phyloP scores from a whole-genome alignment of 192 early-diverging fungal genomes.

The Coemansia sp. region DNA sequence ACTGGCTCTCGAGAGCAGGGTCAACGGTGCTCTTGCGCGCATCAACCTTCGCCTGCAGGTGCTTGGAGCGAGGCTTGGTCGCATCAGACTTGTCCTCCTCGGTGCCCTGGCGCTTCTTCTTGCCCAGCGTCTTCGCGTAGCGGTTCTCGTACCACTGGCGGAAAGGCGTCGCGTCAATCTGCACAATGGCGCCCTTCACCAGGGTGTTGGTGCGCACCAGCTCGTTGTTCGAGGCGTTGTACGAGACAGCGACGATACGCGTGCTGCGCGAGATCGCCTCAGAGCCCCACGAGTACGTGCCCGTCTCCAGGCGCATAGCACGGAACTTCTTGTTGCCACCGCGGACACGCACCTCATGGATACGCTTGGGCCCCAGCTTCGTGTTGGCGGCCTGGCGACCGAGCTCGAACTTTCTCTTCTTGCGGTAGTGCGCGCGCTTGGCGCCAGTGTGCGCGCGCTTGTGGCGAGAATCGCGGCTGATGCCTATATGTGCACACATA shows the following conservation, averaged over 20 bases:
- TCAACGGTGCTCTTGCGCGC: slow-evolving; percentile 86
- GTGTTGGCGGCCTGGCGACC: slow-evolving; percentile 98
- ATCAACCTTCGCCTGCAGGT: slow-evolving; percentile 82
- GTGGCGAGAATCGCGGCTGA: slow-evolving; percentile 98
- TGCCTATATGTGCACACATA: slow-evolving; percentile 60
- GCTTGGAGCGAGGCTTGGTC: slow-evolving; percentile 84
- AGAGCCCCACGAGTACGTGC: slow-evolving; percentile 98
- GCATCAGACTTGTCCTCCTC: slow-evolving; percentile 59
- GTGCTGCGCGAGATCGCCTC: slow-evolving; percentile 93
- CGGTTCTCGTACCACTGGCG: slow-evolving; percentile 99
- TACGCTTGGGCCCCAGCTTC: slow-evolving; percentile 94
- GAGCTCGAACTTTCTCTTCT: slow-evolving; percentile 99
- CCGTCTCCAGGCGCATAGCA: slow-evolving; percentile 92
- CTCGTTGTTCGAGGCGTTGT: slow-evolving; percentile 99
- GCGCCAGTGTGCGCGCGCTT: slow-evolving; percentile 97
- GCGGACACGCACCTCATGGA: slow-evolving; percentile 93
- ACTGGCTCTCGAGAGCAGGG: slow-evolving; percentile 85
- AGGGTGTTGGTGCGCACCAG: slow-evolving; percentile 99
- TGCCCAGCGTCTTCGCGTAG: slow-evolving; percentile 86
- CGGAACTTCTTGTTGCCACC: slow-evolving; percentile 99
- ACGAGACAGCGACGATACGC: slow-evolving; percentile 90
- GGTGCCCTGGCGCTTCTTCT: slow-evolving; percentile 52
- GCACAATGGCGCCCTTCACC: slow-evolving; percentile 95
- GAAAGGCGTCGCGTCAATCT: slow-evolving; percentile 99
- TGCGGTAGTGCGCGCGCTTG: slow-evolving; percentile 98